Conservation (phyloP, 176 grass and related monocot genomes). For the Musa itinerans region DNA sequence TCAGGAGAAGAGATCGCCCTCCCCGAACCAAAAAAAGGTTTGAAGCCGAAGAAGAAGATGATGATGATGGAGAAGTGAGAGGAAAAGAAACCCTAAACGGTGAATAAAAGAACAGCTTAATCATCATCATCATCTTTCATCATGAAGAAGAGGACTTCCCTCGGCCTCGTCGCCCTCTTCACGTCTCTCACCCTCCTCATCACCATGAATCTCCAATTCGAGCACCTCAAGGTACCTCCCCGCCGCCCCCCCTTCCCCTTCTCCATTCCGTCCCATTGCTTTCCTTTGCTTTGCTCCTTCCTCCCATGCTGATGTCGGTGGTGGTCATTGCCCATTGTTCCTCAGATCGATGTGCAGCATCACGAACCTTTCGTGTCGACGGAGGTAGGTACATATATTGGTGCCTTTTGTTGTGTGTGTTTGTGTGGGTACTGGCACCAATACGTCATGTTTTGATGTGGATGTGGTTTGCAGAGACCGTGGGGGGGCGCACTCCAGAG, state of each 20-base stretch:
- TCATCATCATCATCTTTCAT: neutral
- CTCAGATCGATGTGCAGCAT: conserved; percentile 47
- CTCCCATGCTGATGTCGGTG: neutral
- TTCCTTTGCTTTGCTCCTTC: conserved; percentile 4
- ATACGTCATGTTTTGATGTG: neutral
- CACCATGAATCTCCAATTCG: conserved; percentile 63
- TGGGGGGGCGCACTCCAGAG: conserved; percentile 37
- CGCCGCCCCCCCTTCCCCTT: neutral
- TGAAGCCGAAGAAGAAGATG: neutral
- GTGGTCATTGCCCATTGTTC: conserved; percentile 1
- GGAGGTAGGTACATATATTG: conserved; percentile 15
- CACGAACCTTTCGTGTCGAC: conserved; percentile 6
- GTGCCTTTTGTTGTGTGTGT: neutral
- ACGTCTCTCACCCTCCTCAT: conserved; percentile 46
- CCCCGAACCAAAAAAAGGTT: neutral
- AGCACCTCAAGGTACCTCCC: conserved; percentile 45
- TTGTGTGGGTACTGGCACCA: neutral
- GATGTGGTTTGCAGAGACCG: conserved; percentile 17
- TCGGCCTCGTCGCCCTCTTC: conserved; percentile 43
- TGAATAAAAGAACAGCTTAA: neutral
- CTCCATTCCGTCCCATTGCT: neutral
- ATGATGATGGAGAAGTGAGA: neutral
- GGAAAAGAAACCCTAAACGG: neutral
- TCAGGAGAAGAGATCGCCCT: neutral
- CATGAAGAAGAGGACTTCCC: conserved; percentile 15